Percentiles rank a stretch among this genome's conserved stretches.
Evolutionary conservation across 2,329 filamentous ascomycete species (phyloP).

Genomic region (Colletotrichum liaoningense): DNA sequence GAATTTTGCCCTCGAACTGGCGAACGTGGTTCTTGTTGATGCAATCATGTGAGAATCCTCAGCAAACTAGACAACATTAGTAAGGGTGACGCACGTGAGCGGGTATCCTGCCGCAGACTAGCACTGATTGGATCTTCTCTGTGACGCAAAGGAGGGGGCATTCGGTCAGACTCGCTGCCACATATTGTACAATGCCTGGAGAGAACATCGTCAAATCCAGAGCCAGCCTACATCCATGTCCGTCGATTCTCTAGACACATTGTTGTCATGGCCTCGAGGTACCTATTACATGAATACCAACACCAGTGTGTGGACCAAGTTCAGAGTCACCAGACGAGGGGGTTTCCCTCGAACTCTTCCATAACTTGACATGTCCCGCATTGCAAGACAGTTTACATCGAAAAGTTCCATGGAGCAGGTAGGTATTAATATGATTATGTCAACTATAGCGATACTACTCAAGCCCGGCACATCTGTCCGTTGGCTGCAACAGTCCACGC

Average conservation of each 20-base stretch:
- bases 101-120: not conserved
- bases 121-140: not conserved
- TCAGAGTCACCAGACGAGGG: no score
- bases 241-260: no score
- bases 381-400: not conserved
- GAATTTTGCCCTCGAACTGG: not conserved
- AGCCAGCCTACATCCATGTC: no score
- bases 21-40: not conserved
- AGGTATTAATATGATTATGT: not conserved
- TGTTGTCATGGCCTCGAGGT: no score
- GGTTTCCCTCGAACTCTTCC: no score
- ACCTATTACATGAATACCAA: no score
- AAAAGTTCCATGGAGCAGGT: not conserved
- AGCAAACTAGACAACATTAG: not conserved
- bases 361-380: no score
- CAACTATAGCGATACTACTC: constrained; percentile 38
- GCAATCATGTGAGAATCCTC: not conserved
- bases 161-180: not conserved
- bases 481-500: constrained; percentile 52
- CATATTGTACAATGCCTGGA: not conserved
- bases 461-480: constrained; percentile 54
- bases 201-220: no score
- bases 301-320: no score
- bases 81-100: not conserved
- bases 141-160: not conserved